Evolutionary conservation across 371 early-diverging fungal genomes (phyloP).

Genomic region (Mortierella sp.): DNA sequence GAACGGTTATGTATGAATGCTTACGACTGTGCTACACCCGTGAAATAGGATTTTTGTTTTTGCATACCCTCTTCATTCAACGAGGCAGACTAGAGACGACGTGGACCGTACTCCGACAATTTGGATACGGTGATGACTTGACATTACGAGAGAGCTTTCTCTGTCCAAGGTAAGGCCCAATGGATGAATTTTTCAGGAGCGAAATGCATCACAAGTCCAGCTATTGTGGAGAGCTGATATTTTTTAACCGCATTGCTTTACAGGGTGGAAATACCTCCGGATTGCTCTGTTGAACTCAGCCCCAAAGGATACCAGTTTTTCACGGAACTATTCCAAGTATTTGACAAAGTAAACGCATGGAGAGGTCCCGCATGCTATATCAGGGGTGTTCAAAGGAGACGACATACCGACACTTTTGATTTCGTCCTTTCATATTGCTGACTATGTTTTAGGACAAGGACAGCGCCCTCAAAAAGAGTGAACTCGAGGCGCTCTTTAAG

Average conservation of each 20-base stretch:
- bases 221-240: too few relatives aligned
- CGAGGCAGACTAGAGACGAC: constrained; percentile 96
- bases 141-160: constrained; percentile 90
- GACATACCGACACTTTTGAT: too few relatives aligned
- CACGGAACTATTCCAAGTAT: constrained; percentile 91
- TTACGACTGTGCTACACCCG: too few relatives aligned
- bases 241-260: neutral
- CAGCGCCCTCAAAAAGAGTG: constrained; percentile 87
- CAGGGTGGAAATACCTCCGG: constrained; percentile 87
- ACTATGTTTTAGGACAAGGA: constrained; percentile 85
- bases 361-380: neutral
- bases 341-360: constrained; percentile 85
- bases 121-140: constrained; percentile 96
- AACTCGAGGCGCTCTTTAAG: constrained; percentile 88
- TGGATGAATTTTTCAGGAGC: too few relatives aligned
- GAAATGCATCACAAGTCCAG: too few relatives aligned
- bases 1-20: too few relatives aligned
- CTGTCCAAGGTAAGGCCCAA: constrained; percentile 82
- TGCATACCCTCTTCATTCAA: constrained; percentile 96
- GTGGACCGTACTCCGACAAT: constrained; percentile 95
- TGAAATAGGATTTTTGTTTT: constrained; percentile 84
- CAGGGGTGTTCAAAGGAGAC: too few relatives aligned
- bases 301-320: constrained; percentile 95
- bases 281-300: constrained; percentile 93
- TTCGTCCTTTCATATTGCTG: neutral